Conservation (phyloP, 495 filamentous ascomycete species). For the Talaromyces thailandensis region DNA sequence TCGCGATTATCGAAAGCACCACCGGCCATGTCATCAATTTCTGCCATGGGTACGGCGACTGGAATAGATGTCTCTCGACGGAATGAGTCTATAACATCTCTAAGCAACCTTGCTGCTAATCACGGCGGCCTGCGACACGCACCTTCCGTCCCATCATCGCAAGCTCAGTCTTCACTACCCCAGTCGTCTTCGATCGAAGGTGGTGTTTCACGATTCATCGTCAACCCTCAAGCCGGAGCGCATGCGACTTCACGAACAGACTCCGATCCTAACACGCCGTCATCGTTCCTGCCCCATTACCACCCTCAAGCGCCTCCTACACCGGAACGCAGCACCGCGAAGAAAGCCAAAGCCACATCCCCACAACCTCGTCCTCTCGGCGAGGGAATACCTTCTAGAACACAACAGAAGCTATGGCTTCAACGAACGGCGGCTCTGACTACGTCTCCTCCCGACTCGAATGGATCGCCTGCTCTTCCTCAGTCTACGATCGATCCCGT, state of each 20-base stretch:
- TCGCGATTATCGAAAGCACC: conserved; percentile 36
- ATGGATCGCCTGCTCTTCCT: conserved; percentile 23
- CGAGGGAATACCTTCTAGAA: conserved; percentile 31
- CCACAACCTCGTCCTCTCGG: conserved; percentile 29
- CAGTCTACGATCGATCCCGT: conserved; percentile 26
- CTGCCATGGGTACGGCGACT: conserved; percentile 32
- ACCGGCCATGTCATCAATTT: conserved; percentile 41
- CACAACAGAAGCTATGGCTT: conserved; percentile 41
- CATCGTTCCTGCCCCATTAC: conserved; percentile 40
- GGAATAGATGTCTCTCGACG: conserved; percentile 23
- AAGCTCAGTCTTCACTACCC: conserved; percentile 18
- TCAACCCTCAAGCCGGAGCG: conserved; percentile 23
- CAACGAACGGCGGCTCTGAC: conserved; percentile 39
- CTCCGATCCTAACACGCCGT: conserved; percentile 41
- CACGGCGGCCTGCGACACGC: conserved; percentile 29
- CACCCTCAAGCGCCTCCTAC: conserved; percentile 38
- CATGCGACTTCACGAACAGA: conserved; percentile 30
- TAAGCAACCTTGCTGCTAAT: conserved; percentile 26
- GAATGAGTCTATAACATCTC: conserved; percentile 28
- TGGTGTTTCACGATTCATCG: conserved; percentile 37
- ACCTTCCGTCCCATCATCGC: conserved; percentile 16
- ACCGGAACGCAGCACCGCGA: conserved; percentile 16
- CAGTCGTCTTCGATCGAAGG: conserved; percentile 40
- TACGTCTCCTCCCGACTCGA: conserved; percentile 36
- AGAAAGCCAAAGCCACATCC: conserved; percentile 15